Evolutionary conservation across 2,329 filamentous ascomycete genomes (phyloP).

Genomic region (Nannizziopsis arthrosporioides): DNA sequence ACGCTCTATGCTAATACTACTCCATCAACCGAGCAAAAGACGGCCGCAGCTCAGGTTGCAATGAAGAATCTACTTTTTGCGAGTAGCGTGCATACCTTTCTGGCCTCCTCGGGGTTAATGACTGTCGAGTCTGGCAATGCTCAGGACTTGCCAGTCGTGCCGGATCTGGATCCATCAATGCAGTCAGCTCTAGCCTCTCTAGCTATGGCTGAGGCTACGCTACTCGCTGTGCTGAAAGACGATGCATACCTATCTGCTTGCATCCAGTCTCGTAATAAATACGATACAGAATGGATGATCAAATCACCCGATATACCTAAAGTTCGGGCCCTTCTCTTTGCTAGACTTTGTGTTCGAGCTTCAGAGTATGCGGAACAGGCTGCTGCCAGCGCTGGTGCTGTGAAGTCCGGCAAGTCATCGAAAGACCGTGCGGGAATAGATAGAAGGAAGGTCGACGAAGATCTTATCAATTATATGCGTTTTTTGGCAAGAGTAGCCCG

Average conservation of each 20-base stretch:
- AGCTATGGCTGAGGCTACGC: constrained; percentile 73
- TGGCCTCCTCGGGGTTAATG: constrained; percentile 35
- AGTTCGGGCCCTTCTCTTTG: constrained; percentile 78
- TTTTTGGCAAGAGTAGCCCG: constrained; percentile 63
- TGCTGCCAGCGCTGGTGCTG: constrained; percentile 38
- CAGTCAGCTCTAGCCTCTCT: constrained; percentile 42
- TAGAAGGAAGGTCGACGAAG: constrained; percentile 48
- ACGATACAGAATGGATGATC: constrained; percentile 94
- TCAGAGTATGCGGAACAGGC: constrained; percentile 77
- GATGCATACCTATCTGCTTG: constrained; percentile 81
- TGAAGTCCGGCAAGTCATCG: constrained; percentile 16
- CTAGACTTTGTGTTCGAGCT: constrained; percentile 73
- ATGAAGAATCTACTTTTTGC: constrained; percentile 69
- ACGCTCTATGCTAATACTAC: constrained; percentile 54
- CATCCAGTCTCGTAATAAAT: constrained; percentile 67
- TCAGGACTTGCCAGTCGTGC: constrained; percentile 14
- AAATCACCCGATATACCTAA: constrained; percentile 77
- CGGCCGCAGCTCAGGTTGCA: constrained; percentile 56
- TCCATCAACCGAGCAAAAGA: constrained; percentile 56
- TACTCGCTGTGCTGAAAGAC: constrained; percentile 83
- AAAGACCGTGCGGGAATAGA: constrained; percentile 14
- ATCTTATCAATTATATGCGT: constrained; percentile 60
- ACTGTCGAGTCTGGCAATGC: constrained; percentile 9
- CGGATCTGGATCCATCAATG: constrained; percentile 38
- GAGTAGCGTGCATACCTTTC: constrained; percentile 63